Evolutionary conservation across 2,329 filamentous ascomycete genomes (phyloP).

Genomic region (Calonectria pseudoreteaudii): DNA sequence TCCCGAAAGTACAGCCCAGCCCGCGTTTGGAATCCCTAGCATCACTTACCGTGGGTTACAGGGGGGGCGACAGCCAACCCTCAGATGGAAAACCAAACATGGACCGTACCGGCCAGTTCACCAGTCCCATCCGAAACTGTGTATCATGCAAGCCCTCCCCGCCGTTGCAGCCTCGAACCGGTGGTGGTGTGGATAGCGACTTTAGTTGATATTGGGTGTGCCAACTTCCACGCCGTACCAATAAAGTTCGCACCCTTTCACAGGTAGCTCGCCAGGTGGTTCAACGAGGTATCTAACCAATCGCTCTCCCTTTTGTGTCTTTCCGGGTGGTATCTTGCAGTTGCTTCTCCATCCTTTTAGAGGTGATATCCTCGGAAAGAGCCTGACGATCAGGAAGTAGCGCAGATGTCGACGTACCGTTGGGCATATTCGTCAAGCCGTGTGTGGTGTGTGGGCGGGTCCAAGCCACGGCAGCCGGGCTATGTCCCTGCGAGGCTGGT

Average conservation of each 20-base stretch:
- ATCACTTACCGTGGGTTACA: conserved; percentile 26
- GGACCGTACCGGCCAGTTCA: conserved; percentile 27
- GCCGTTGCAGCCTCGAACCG: conserved; percentile 30
- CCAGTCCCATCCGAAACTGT: conserved; percentile 28
- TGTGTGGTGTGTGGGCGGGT: conserved; percentile 9
- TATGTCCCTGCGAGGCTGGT: neutral
- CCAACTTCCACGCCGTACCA: neutral
- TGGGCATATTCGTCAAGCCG: conserved; percentile 8
- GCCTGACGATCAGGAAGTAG: neutral
- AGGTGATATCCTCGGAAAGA: neutral
- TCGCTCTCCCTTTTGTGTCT: neutral
- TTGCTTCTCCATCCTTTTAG: neutral
- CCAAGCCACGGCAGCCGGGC: conserved; percentile 17
- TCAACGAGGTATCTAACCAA: conserved; percentile 17
- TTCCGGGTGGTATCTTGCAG: neutral
- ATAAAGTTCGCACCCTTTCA: conserved; percentile 27
- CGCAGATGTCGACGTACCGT: neutral
- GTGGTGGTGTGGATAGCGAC: neutral
- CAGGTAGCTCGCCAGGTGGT: conserved; percentile 12
- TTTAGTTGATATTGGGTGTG: neutral
- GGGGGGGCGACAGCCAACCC: conserved; percentile 9
- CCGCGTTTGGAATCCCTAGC: conserved; percentile 31
- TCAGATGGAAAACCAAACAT: conserved; percentile 4
- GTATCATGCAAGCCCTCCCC: conserved; percentile 25
- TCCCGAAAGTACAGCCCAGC: conserved; percentile 12